These are phyloP conservation scores for Trichoderma simmonsii DNA, from an alignment of 2,329 filamentous ascomycete species.

Conservation along the genomic window DNA sequence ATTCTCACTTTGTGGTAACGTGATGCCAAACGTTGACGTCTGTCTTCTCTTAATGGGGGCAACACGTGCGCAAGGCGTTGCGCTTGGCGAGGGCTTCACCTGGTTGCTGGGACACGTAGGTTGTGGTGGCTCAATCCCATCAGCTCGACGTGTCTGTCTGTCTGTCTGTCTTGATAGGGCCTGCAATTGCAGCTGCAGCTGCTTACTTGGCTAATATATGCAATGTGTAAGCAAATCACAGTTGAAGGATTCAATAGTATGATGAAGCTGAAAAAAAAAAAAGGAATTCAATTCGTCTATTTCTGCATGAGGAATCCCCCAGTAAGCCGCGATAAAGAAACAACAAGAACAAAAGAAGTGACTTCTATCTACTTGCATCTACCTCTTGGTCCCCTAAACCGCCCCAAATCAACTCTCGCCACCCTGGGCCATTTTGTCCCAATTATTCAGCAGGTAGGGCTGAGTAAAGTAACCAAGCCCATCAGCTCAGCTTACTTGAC, in stretches of 20 bases:
- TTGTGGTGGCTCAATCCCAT: neutral
- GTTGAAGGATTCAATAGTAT: neutral
- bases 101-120: neutral
- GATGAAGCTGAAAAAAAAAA: neutral
- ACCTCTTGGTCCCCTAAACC: neutral
- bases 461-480: constrained; percentile 12
- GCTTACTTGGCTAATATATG: neutral
- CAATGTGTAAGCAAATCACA: neutral
- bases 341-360: neutral
- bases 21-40: neutral
- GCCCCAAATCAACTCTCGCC: neutral
- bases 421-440: neutral
- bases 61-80: neutral
- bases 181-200: neutral
- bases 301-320: neutral
- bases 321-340: neutral
- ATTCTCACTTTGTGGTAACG: neutral
- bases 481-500: constrained; percentile 7
- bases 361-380: constrained; percentile 8
- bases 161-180: neutral
- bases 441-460: constrained; percentile 11
- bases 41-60: neutral
- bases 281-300: neutral
- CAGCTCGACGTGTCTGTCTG: neutral
- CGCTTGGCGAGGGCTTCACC: neutral